Conservation (phyloP, 1,284 basidiomycete species). For the Volvariella volvacea region DNA sequence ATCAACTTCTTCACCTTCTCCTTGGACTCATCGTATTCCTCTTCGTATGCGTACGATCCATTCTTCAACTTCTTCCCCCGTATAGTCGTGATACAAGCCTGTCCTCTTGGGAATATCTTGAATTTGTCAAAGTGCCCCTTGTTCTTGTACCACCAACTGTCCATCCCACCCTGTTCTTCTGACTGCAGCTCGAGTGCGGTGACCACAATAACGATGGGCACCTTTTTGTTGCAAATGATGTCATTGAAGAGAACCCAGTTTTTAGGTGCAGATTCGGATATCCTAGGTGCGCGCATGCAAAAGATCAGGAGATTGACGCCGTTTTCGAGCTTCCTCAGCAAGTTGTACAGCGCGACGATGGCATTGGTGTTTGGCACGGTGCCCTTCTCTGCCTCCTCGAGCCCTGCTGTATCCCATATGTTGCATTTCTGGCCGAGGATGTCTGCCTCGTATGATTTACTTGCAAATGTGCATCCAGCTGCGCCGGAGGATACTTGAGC, state of each 20-base stretch:
- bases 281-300: constrained; percentile 29
- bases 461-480: constrained; percentile 17
- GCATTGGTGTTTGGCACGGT: constrained; percentile 21
- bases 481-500: constrained; percentile 14
- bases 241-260: constrained; percentile 35
- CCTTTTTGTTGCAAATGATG: constrained; percentile 26
- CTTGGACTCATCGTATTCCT: constrained; percentile 19
- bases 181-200: constrained; percentile 32
- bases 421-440: constrained; percentile 14
- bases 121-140: constrained; percentile 19
- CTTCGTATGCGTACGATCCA: constrained; percentile 10
- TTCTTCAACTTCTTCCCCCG: constrained; percentile 12
- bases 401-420: constrained; percentile 32
- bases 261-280: constrained; percentile 25
- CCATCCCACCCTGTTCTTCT: constrained; percentile 27
- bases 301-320: constrained; percentile 36
- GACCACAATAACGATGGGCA: constrained; percentile 32
- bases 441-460: constrained; percentile 9
- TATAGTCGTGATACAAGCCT: constrained; percentile 33
- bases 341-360: constrained; percentile 25
- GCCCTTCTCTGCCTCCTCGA: constrained; percentile 28
- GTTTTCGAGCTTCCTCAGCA: constrained; percentile 23
- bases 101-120: constrained; percentile 23
- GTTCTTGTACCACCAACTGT: constrained; percentile 33
- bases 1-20: constrained; percentile 13